Base-by-base conservation (phyloP, 139 green algal genomes). In the Micromonas pusilla region DNA sequence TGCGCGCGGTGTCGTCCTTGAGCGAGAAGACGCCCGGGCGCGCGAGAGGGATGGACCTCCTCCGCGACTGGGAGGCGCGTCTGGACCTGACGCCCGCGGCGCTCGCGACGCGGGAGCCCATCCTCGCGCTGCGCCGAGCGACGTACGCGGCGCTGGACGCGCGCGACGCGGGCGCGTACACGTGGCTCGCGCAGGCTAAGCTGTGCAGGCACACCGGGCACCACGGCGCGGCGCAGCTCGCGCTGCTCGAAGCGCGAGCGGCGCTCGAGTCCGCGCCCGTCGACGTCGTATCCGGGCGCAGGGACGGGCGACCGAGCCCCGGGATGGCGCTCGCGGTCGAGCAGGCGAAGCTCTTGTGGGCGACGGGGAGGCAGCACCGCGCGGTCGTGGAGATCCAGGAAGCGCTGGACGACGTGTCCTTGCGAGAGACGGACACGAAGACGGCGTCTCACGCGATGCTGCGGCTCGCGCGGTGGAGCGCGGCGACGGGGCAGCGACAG, bases 331-430 rank as follows among this genome's bases (percentile, higher is more conserved):
- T 75, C 23, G 68, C 68, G 13, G 52, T 97, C 67, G 90, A 98
- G 83, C 83, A 81, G 6, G 88, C 90, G 65, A 90, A 91, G 85
- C 88, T 98, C 74, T 86, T 97, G 66, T 95, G 92, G 91, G 87
- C 86, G 6, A 86, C 78, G 54, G 90, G 88, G 31, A 81, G 90
- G 73, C 82, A 83, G 33, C 84, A 91, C 39, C 73, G 83, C 4
- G 91, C 91, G 0, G 83, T 91, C 0, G 62, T 66, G 3, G 87
- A 91, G 82, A 85, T 96, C 64, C 78, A 89, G 77, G 54, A 79
- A 9, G 84, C 73, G 2, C 31, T 87, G 23, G 26, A 31, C 34
- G 38, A 70, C n/a, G 26, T 16, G 25, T 26, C 30, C 30, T 20
- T 37, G 16, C 60, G 19, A 3, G 52, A 70, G 21, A 30, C 72